Evolutionary conservation across 768 basidiomycete species (phyloP), one percentile per base, ranked within the genome.

Genomic region (Daedalea quercina): DNA sequence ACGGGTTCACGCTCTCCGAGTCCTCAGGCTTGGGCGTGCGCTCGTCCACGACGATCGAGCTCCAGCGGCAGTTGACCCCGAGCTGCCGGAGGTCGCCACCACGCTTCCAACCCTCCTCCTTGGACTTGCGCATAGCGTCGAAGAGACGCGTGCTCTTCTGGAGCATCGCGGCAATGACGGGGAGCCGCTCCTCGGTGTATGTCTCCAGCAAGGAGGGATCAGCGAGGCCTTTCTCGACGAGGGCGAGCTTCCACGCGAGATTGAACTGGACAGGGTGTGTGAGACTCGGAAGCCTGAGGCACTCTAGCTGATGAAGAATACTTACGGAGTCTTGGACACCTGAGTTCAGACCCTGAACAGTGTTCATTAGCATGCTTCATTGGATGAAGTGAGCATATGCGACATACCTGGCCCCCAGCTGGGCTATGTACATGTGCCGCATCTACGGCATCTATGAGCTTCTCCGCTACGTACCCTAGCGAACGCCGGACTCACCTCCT

Each of bases 391-490:
- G 3, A 3, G 17, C 9, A 22, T 35, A 12, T 31, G 23, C 28
- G 28, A 17, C 48, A 4, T 50, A 50, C 48, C 35, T 52, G 75
- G 0, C 69, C 76, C 20, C 76, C 76, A 3, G 67, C 65, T 8
- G 73, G 73, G 24, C 69, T 69, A 51, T 77, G 76, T 20, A 71
- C 64, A 51, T 80, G 80, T 1, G 75, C 77, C 25, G 75, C 72
- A 54, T 80, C 79, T 80, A 48, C 20, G 34, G 7, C 3, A 79
- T 49, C 17, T 33, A n/a, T 13, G 13, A 25, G 11, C 23, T 24
- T 44, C 51, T 1, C 45, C 22, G 28, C 35, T 8, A 24, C 7
- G 11, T 9, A 15, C 46, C 51, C 1, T 44, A 24, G 40, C 9
- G 23, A 4, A 11, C 9, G 17, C 1, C 17, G 19, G 37, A 35